Evolutionary conservation across 2,329 filamentous ascomycete genomes (phyloP).

Genomic region (Ustulina deusta): DNA sequence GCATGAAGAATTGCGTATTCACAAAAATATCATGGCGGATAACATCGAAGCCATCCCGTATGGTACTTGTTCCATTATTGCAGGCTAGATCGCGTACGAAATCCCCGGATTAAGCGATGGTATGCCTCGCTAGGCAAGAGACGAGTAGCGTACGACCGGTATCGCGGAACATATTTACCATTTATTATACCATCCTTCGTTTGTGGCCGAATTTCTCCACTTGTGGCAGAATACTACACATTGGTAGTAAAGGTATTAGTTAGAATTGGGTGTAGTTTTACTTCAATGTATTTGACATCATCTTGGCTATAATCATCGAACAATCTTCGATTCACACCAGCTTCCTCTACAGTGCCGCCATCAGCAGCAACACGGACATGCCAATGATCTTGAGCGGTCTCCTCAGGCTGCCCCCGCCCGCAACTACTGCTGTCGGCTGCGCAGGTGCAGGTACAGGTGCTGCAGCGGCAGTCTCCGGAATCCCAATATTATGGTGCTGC

Average conservation of each 20-base stretch:
- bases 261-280: background rate
- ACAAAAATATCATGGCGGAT: too few relatives aligned
- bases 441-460: background rate
- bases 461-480: background rate
- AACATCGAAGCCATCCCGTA: too few relatives aligned
- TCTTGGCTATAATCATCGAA: background rate
- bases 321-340: background rate
- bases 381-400: constrained; percentile 8
- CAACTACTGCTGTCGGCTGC: constrained; percentile 10
- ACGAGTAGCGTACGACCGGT: too few relatives aligned
- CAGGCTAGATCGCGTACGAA: too few relatives aligned
- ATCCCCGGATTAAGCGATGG: too few relatives aligned
- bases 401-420: background rate
- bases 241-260: background rate
- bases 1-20: too few relatives aligned
- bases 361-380: constrained; percentile 15
- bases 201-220: background rate
- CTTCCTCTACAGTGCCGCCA: constrained; percentile 9
- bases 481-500: background rate
- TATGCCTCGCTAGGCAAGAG: too few relatives aligned
- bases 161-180: too few relatives aligned
- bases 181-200: too few relatives aligned
- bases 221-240: background rate
- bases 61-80: too few relatives aligned
- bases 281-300: background rate